phyloP scores from a whole-genome alignment of 352 stramenopile genomes.

The Nothophytophthora sp. region DNA sequence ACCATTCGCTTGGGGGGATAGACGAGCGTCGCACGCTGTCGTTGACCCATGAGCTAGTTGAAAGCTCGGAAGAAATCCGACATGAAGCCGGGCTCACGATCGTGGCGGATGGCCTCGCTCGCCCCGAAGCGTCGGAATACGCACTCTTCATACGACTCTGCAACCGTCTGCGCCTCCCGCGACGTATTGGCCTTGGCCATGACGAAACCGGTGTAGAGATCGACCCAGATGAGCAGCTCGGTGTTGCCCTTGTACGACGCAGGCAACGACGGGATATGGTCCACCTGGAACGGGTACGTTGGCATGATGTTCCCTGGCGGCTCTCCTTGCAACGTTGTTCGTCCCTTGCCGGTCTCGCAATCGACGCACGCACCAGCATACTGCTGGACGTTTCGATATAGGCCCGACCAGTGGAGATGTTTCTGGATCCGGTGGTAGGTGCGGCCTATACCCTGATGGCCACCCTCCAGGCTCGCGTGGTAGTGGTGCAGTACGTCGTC shows the following conservation, averaged over 20 bases:
- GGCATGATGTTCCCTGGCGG: conserved; percentile 15
- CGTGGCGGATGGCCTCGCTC: too few relatives aligned
- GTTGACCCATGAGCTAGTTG: conserved; percentile 14
- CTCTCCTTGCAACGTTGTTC: background rate
- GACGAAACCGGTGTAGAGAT: conserved; percentile 2
- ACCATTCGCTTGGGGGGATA: conserved; percentile 23
- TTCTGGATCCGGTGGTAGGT: background rate
- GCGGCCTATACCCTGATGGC: conserved; percentile 1
- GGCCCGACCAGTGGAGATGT: background rate
- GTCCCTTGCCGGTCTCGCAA: conserved; percentile 3
- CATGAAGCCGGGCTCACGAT: conserved; percentile 23
- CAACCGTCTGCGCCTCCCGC: conserved; percentile 9
- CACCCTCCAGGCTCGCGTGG: too few relatives aligned
- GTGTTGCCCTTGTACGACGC: conserved; percentile 17
- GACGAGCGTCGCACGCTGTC: conserved; percentile 10
- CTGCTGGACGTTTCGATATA: background rate
- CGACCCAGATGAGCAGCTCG: conserved; percentile 17
- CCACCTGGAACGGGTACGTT: conserved; percentile 18
- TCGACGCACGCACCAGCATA: background rate
- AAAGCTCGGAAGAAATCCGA: conserved; percentile 13
- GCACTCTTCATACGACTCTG: conserved; percentile 18
- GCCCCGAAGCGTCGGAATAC: too few relatives aligned
- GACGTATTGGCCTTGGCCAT: conserved; percentile 11
- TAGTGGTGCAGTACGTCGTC: too few relatives aligned
- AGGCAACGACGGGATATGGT: conserved; percentile 22